Conservation (phyloP, 1,139 yeast species). For the Magnusiomyces tetraspermus region DNA sequence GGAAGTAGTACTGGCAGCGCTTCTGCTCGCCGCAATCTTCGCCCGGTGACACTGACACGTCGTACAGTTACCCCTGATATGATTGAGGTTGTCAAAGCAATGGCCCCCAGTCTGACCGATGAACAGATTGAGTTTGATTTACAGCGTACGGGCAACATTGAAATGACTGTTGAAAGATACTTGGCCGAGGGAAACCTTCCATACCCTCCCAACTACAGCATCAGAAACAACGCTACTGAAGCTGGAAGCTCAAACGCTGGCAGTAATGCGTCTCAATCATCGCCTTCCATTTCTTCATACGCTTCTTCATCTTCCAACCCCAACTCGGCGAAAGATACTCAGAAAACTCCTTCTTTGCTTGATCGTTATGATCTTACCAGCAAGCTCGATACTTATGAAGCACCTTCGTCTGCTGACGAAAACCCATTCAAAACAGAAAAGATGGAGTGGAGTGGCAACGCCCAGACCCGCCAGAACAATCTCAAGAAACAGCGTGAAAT, state of each 20-base stretch:
- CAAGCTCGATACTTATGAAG: not conserved
- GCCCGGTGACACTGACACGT: conserved; percentile 15
- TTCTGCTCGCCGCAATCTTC: conserved; percentile 5
- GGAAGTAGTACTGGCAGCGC: not conserved
- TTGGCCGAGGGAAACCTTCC: conserved; percentile 60
- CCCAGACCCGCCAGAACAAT: not conserved
- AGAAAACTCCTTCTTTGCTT: too few relatives aligned
- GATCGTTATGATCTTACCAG: not conserved
- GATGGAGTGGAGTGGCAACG: conserved; percentile 1
- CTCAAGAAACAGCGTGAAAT: conserved; percentile 2
- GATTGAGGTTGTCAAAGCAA: conserved; percentile 77
- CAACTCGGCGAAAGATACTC: too few relatives aligned
- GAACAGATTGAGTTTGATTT: conserved; percentile 52
- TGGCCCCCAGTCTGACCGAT: conserved; percentile 63
- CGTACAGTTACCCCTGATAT: conserved; percentile 66
- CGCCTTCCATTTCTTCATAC: too few relatives aligned
- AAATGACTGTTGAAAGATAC: conserved; percentile 63
- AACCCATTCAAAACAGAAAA: not conserved
- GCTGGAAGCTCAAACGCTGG: not conserved
- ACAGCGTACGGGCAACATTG: conserved; percentile 68
- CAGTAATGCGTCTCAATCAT: too few relatives aligned
- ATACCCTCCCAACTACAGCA: conserved; percentile 43
- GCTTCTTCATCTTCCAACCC: too few relatives aligned
- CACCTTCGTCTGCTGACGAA: not conserved
- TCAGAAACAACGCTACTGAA: not conserved